Conservation (phyloP, 176 grass and related monocot genomes). For the Sorghum bicolor region Sorghum_bicolor_NCBIv3 NC_012872.2:69199001-69199500, state of each 20-base stretch:
- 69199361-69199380: neutral
- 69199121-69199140: conserved; percentile 30
- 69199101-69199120: conserved; percentile 55
- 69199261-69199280: neutral
- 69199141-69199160: conserved; percentile 38
- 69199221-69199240: neutral
- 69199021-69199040: conserved; percentile 83
- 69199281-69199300: neutral
- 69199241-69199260: neutral
- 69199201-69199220: conserved; percentile 47
- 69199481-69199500: neutral
- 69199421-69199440: neutral
- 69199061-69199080: conserved; percentile 34
- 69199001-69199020: conserved; percentile 64
- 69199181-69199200: conserved; percentile 30
- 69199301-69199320: neutral
- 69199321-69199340: neutral
- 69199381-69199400: neutral
- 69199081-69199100: conserved; percentile 12
- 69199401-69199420: neutral
- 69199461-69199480: neutral
- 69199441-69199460: neutral
- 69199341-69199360: neutral
- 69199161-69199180: conserved; percentile 24
- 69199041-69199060: conserved; percentile 62